Evolutionary conservation across 2,329 filamentous ascomycete species (phyloP).

Genomic region (Neopestalotiopsis rosae): DNA sequence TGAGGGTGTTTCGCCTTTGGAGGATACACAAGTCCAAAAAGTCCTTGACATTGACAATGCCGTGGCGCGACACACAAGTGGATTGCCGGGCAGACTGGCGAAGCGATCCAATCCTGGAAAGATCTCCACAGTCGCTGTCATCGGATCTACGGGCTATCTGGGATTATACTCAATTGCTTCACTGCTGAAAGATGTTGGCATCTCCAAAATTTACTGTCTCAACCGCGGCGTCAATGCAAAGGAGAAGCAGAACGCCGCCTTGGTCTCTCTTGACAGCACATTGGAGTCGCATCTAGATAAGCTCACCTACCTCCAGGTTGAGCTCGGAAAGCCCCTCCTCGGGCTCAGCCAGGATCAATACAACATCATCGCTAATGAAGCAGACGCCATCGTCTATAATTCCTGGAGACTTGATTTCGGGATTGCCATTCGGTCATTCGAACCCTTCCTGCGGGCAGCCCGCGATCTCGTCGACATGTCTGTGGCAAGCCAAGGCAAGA

Average conservation of each 20-base stretch:
- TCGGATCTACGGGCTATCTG: conserved; percentile 11
- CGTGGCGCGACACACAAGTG: background rate
- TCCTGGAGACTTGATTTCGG: conserved; percentile 32
- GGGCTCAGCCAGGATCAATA: conserved; percentile 19
- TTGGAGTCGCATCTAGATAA: conserved; percentile 15
- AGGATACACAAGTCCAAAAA: background rate
- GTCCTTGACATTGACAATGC: background rate
- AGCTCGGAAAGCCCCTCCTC: conserved; percentile 22
- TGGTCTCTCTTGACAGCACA: background rate
- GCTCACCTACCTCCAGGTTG: conserved; percentile 20
- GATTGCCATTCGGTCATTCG: conserved; percentile 27
- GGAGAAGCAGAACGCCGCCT: conserved; percentile 17
- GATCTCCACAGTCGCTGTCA: conserved; percentile 10
- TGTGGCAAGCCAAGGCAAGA: conserved; percentile 3
- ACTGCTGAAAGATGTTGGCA: background rate
- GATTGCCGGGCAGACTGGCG: background rate
- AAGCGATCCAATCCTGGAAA: background rate
- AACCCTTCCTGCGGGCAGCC: conserved; percentile 23
- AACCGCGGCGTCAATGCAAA: conserved; percentile 23
- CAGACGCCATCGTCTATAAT: conserved; percentile 28
- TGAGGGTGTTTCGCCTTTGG: background rate
- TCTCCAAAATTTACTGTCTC: conserved; percentile 23
- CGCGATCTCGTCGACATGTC: conserved; percentile 26
- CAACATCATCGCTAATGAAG: conserved; percentile 15
- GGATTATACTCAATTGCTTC: background rate